These are phyloP conservation scores for Cocos nucifera DNA, from an alignment of 176 grass and related monocot genomes.

Conservation along the genomic window DNA sequence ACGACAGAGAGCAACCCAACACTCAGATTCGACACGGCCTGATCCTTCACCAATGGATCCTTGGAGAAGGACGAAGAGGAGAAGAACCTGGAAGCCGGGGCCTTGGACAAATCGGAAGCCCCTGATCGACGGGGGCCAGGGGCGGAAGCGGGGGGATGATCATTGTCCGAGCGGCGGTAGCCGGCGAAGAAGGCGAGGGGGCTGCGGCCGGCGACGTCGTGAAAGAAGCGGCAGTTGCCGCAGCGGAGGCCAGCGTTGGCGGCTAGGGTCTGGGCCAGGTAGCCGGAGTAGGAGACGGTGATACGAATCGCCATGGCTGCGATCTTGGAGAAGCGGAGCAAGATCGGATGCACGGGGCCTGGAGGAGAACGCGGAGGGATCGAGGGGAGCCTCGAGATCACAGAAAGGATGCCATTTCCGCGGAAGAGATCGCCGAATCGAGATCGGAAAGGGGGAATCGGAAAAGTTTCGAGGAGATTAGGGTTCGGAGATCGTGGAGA, in stretches of 20 bases:
- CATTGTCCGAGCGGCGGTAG: constrained; percentile 15
- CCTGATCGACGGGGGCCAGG: constrained; percentile 24
- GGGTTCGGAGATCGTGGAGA: neutral
- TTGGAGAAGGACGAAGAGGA: constrained; percentile 14
- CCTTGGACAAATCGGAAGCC: neutral
- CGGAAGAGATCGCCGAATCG: constrained; percentile 13
- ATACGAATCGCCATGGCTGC: constrained; percentile 86
- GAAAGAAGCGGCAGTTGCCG: constrained; percentile 30
- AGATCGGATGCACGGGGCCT: constrained; percentile 18
- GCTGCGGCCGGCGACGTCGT: constrained; percentile 32
- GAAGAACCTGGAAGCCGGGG: neutral
- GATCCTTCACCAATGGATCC: constrained; percentile 15
- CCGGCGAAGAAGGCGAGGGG: constrained; percentile 47
- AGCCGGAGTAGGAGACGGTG: constrained; percentile 74
- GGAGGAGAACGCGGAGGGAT: constrained; percentile 9
- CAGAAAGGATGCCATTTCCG: constrained; percentile 4
- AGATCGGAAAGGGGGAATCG: constrained; percentile 20
- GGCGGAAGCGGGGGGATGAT: constrained; percentile 13
- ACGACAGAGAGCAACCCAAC: constrained; percentile 51
- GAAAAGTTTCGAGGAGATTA: neutral
- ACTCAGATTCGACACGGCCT: constrained; percentile 14
- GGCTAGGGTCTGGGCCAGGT: constrained; percentile 65
- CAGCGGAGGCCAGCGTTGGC: constrained; percentile 53
- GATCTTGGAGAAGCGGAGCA: constrained; percentile 28
- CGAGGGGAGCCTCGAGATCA: constrained; percentile 12